These are phyloP conservation scores for Pseudoneurospora amorphoporcata DNA, from an alignment of 495 filamentous ascomycete species.

Conservation along the genomic window DNA sequence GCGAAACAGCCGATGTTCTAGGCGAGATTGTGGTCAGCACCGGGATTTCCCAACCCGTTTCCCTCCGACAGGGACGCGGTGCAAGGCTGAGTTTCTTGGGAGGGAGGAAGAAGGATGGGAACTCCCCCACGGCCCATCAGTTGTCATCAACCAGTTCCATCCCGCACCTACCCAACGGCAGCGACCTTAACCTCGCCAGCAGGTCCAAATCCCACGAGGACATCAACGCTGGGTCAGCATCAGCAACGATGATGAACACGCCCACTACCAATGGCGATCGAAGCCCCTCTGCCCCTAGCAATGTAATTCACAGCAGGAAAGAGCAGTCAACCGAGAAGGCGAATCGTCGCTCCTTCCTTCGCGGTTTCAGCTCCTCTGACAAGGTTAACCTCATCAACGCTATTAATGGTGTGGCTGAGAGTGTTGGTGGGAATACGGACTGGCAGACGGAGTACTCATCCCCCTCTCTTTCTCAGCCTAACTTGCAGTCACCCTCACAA, in stretches of 20 bases:
- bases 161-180: conserved; percentile 10
- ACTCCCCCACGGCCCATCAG: conserved; percentile 3
- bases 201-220: conserved; percentile 18
- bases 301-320: background rate
- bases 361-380: background rate
- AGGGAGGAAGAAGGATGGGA: conserved; percentile 29
- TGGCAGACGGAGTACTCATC: background rate
- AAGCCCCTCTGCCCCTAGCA: background rate
- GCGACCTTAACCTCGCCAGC: conserved; percentile 16
- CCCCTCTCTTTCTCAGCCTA: background rate
- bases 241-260: background rate
- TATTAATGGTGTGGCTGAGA: background rate
- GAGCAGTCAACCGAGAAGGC: background rate
- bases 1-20: background rate
- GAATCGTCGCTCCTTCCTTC: conserved; percentile 9
- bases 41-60: conserved; percentile 27
- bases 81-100: conserved; percentile 39
- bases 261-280: background rate
- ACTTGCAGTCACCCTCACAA: background rate
- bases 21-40: conserved; percentile 6
- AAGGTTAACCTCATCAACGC: background rate
- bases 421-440: background rate
- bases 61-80: conserved; percentile 32
- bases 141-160: conserved; percentile 19
- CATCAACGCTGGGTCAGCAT: conserved; percentile 12